These are phyloP conservation scores for Cladophialophora carrionii DNA, from an alignment of 2,329 filamentous ascomycete genomes.

Conservation along the genomic window DNA sequence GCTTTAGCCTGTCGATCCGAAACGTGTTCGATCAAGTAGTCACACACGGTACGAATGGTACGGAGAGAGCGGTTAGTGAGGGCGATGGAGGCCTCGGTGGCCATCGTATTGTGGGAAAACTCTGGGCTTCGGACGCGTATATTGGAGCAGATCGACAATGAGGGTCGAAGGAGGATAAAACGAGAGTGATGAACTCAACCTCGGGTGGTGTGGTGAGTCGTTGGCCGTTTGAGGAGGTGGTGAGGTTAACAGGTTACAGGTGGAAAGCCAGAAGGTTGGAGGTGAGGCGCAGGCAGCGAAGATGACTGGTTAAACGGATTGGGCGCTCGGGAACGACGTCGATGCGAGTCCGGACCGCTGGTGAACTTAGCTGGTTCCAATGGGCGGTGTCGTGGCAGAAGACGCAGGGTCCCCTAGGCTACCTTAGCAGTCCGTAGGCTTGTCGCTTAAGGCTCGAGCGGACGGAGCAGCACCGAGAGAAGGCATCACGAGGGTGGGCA, in stretches of 20 bases:
- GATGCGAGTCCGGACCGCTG: constrained; percentile 6
- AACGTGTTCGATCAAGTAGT: constrained; percentile 12
- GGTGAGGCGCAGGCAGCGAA: constrained; percentile 21
- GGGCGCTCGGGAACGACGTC: constrained; percentile 8
- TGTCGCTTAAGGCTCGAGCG: neutral
- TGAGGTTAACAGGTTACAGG: constrained; percentile 17
- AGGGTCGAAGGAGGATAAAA: constrained; percentile 22
- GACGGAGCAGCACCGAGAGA: neutral
- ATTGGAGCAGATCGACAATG: neutral
- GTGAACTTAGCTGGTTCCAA: constrained; percentile 1
- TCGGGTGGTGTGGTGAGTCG: constrained; percentile 20
- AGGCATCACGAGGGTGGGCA: neutral
- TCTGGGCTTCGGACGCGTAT: constrained; percentile 27
- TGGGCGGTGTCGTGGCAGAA: constrained; percentile 1
- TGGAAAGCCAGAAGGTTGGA: neutral
- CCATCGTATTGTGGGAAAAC: constrained; percentile 32
- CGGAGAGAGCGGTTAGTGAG: constrained; percentile 83
- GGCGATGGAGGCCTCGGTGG: constrained; percentile 48
- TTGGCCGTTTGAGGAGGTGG: constrained; percentile 24
- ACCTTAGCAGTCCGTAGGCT: neutral
- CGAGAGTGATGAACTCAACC: constrained; percentile 29
- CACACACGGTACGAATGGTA: constrained; percentile 78
- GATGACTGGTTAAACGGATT: constrained; percentile 15
- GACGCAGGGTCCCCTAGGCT: constrained; percentile 6
- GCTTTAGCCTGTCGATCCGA: constrained; percentile 22